Percentiles rank a stretch among this genome's conserved stretches.
Evolutionary conservation across 129 eudicot genomes (phyloP).

Genomic region (Dittrichia graveolens): DNA sequence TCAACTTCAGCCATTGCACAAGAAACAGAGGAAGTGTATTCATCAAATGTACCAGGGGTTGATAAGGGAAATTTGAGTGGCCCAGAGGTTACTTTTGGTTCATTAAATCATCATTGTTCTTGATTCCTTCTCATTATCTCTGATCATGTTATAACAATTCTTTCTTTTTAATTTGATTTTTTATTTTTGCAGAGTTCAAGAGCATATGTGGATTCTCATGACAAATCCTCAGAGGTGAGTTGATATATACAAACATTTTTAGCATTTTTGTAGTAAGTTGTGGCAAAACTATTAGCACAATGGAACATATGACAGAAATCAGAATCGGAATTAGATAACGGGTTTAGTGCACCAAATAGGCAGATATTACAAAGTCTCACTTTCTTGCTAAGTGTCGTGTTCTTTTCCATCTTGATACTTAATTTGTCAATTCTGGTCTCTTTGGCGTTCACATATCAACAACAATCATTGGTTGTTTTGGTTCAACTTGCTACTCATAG

Average conservation of each 20-base stretch:
- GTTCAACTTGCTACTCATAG: conserved; percentile 4
- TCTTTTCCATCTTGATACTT: not conserved
- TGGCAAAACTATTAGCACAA: not conserved
- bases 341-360: not conserved
- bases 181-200: conserved; percentile 43
- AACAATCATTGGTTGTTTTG: not conserved
- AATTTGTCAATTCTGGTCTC: not conserved
- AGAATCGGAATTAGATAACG: not conserved
- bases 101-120: conserved; percentile 8
- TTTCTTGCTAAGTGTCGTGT: not conserved
- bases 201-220: conserved; percentile 50
- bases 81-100: conserved; percentile 42
- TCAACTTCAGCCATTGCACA: conserved; percentile 58
- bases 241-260: not conserved
- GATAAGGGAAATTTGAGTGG: conserved; percentile 49
- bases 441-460: not conserved
- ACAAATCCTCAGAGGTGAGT: conserved; percentile 63
- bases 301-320: not conserved
- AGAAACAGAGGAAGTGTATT: conserved; percentile 67
- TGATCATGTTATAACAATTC: conserved; percentile 10
- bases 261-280: not conserved
- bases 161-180: not conserved
- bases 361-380: not conserved
- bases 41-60: conserved; percentile 39
- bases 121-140: not conserved